phyloP scores from a whole-genome alignment of 139 green algal species.

The Coelastrella sp. region DNA sequence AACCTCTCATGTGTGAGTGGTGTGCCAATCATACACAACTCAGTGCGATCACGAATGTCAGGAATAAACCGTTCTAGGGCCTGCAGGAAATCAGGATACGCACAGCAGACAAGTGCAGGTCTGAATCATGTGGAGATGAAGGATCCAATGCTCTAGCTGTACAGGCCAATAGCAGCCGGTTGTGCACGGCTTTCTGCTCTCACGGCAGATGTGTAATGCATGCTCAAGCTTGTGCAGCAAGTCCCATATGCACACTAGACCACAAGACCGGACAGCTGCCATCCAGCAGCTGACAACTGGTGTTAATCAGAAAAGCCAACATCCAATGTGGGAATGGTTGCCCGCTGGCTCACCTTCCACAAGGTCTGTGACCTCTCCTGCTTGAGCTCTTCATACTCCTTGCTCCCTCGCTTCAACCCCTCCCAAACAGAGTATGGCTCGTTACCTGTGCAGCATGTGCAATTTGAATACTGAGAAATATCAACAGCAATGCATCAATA shows the following conservation, averaged over 20 bases:
- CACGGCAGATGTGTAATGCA: too few relatives aligned
- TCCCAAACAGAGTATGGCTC: slow-evolving; percentile 86
- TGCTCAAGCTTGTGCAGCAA: too few relatives aligned
- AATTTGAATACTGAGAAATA: slow-evolving; percentile 53
- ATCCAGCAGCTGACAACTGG: too few relatives aligned
- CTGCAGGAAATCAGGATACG: not conserved
- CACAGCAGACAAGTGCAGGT: not conserved
- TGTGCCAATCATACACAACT: slow-evolving; percentile 81
- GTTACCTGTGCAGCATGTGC: slow-evolving; percentile 74
- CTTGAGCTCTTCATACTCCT: slow-evolving; percentile 84
- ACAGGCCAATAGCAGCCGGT: too few relatives aligned
- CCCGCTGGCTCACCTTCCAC: too few relatives aligned
- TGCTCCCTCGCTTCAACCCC: slow-evolving; percentile 60
- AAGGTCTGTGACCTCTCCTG: slow-evolving; percentile 73
- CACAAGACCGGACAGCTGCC: too few relatives aligned
- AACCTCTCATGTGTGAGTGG: slow-evolving; percentile 86
- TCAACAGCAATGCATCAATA: not conserved
- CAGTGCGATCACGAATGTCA: slow-evolving; percentile 73
- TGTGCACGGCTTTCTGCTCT: not conserved
- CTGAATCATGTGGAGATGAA: too few relatives aligned
- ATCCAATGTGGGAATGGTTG: too few relatives aligned
- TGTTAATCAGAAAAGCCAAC: too few relatives aligned
- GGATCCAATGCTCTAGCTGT: too few relatives aligned
- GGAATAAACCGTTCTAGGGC: slow-evolving; percentile 85
- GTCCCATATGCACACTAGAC: too few relatives aligned